Evolutionary conservation across 2,329 filamentous ascomycete species (phyloP).

Genomic region (Calonectria leucothoes): DNA sequence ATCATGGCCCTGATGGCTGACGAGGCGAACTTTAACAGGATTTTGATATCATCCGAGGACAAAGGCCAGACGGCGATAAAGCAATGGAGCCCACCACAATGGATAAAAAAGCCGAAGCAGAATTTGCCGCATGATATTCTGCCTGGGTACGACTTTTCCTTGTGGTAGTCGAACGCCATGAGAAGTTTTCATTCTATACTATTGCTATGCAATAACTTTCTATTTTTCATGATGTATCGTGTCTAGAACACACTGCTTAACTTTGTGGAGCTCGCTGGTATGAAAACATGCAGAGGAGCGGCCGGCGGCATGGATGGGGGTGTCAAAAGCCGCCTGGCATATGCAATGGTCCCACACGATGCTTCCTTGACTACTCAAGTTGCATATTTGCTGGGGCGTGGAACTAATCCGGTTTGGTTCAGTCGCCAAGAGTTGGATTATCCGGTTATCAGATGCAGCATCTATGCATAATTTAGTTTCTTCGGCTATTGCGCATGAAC

Average conservation of each 20-base stretch:
- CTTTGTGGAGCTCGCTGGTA: neutral
- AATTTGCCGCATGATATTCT: neutral
- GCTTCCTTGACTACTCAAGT: neutral
- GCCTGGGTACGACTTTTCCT: neutral
- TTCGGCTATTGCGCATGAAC: neutral
- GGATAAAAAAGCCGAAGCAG: neutral
- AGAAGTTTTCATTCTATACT: neutral
- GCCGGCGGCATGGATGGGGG: neutral
- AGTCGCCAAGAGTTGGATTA: neutral
- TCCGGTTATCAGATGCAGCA: neutral
- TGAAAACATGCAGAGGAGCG: neutral
- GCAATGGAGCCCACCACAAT: neutral
- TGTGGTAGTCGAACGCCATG: neutral
- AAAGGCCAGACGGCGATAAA: neutral
- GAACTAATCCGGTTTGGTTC: neutral
- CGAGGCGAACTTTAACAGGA: neutral
- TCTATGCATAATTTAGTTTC: neutral
- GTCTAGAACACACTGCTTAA: neutral
- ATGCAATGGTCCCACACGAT: neutral
- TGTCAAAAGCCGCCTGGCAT: neutral
- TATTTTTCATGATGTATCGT: neutral
- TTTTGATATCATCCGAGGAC: neutral
- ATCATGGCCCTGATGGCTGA: neutral
- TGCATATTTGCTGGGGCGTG: neutral
- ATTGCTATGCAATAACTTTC: neutral